Percentiles rank a stretch among this genome's conserved stretches.
Conservation (phyloP, 164 flowering plant genomes). For the Vitis riparia region DNA sequence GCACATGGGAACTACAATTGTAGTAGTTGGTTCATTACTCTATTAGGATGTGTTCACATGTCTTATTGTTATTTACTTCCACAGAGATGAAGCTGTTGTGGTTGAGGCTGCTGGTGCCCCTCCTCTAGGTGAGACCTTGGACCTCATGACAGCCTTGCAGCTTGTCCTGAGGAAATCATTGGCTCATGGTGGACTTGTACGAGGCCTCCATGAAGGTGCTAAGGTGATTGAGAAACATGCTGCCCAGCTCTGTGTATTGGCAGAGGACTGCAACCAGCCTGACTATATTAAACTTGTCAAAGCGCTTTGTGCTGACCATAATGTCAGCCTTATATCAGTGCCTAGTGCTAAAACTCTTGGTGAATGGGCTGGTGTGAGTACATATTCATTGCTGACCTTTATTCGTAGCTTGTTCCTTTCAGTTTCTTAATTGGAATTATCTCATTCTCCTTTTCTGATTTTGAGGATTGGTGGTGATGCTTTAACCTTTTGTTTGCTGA, state of each 20-base stretch:
- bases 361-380: constrained; percentile 85
- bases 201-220: constrained; percentile 79
- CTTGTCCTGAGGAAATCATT: constrained; percentile 64
- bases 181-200: constrained; percentile 66
- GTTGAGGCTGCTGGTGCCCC: constrained; percentile 19
- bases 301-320: constrained; percentile 77
- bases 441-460: background rate
- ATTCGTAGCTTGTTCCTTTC: background rate
- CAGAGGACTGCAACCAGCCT: constrained; percentile 78
- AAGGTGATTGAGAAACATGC: constrained; percentile 81
- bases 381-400: background rate
- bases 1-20: too few relatives aligned
- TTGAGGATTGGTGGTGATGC: background rate
- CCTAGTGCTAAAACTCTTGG: constrained; percentile 83
- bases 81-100: constrained; percentile 28
- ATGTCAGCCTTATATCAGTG: constrained; percentile 61
- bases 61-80: background rate
- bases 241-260: constrained; percentile 76
- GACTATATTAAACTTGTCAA: constrained; percentile 74
- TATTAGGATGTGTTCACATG: too few relatives aligned
- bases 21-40: too few relatives aligned
- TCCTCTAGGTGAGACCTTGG: constrained; percentile 28
- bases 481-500: background rate
- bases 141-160: constrained; percentile 33
- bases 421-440: background rate